A percentile compares a stretch with the other conserved stretches of the same genome.
Conservation (phyloP, 1,139 yeast genomes). For the Debaryomycetaceae sp. region DNA sequence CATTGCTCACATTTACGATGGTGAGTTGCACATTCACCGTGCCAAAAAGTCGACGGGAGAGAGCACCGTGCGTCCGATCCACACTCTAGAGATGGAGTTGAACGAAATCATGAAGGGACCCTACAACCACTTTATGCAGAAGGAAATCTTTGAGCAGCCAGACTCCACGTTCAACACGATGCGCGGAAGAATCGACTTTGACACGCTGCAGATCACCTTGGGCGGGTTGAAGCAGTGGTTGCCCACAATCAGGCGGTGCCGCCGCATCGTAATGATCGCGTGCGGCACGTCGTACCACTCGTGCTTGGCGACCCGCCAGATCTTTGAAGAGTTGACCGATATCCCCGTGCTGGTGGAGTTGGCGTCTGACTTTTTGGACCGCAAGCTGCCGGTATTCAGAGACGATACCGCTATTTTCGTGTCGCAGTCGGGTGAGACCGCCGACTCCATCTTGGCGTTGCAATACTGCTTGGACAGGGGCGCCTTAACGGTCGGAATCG, state of each 20-base stretch:
- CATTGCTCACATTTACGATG: conserved; percentile 95
- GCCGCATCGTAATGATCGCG: conserved; percentile 96
- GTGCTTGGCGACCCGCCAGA: conserved; percentile 91
- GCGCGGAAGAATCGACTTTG: conserved; percentile 98
- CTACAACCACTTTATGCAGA: conserved; percentile 94
- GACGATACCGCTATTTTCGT: conserved; percentile 97
- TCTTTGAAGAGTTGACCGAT: conserved; percentile 93
- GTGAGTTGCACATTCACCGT: conserved; percentile 97
- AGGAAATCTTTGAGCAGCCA: conserved; percentile 98
- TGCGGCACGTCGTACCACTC: conserved; percentile 99
- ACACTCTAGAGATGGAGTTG: conserved; percentile 92
- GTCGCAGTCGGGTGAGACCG: conserved; percentile 98
- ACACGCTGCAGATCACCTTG: conserved; percentile 60
- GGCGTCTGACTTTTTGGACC: conserved; percentile 94
- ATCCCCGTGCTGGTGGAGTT: conserved; percentile 93
- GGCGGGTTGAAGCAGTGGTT: conserved; percentile 87
- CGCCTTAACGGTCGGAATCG: conserved; percentile 95
- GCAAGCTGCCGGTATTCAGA: conserved; percentile 92
- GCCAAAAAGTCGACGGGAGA: conserved; percentile 87
- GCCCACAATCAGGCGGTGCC: conserved; percentile 84
- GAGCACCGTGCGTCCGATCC: conserved; percentile 88
- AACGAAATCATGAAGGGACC: conserved; percentile 98
- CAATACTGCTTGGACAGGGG: conserved; percentile 96
- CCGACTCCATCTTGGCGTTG: conserved; percentile 94
- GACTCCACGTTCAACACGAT: conserved; percentile 96